Evolutionary conservation across 495 filamentous ascomycete genomes (phyloP).

Genomic region (Neurospora tetrasperma): DNA sequence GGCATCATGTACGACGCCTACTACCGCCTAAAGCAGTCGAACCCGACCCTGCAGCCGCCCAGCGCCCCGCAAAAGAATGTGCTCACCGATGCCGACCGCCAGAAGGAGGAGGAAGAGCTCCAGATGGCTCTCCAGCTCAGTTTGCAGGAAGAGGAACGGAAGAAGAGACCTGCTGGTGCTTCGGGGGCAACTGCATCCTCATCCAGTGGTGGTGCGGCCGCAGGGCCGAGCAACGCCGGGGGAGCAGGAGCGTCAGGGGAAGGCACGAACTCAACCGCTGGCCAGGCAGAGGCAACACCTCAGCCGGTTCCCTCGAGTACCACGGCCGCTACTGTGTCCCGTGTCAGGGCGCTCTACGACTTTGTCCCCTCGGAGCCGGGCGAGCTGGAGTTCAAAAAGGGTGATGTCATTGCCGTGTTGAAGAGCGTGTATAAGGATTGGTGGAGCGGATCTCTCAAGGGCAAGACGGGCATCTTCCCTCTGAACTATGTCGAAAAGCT

Average conservation of each 20-base stretch:
- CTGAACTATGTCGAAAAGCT: slow-evolving; percentile 98
- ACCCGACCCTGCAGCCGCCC: slow-evolving; percentile 85
- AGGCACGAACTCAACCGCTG: slow-evolving; percentile 7
- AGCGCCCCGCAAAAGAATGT: slow-evolving; percentile 85
- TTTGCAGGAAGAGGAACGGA: slow-evolving; percentile 67
- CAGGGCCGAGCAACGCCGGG: not conserved
- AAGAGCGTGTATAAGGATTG: slow-evolving; percentile 99
- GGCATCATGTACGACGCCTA: slow-evolving; percentile 98
- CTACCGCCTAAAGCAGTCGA: slow-evolving; percentile 70
- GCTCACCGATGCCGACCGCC: slow-evolving; percentile 81
- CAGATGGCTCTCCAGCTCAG: slow-evolving; percentile 92
- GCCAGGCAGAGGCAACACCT: slow-evolving; percentile 21
- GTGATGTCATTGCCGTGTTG: slow-evolving; percentile 92
- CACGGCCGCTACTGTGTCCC: slow-evolving; percentile 93
- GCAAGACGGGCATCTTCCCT: slow-evolving; percentile 95
- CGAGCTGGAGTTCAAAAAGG: slow-evolving; percentile 92
- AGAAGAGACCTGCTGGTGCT: slow-evolving; percentile 34
- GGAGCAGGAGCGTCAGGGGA: slow-evolving; percentile 14
- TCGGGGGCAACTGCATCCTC: slow-evolving; percentile 2
- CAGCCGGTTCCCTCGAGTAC: slow-evolving; percentile 47
- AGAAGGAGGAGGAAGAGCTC: slow-evolving; percentile 94
- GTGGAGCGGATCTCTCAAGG: slow-evolving; percentile 94
- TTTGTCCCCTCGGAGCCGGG: slow-evolving; percentile 89
- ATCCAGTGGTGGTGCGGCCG: not conserved
- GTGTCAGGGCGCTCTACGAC: slow-evolving; percentile 88